Evolutionary conservation across 2,329 filamentous ascomycete genomes (phyloP).

Genomic region (Plenodomus biglobosus): DNA sequence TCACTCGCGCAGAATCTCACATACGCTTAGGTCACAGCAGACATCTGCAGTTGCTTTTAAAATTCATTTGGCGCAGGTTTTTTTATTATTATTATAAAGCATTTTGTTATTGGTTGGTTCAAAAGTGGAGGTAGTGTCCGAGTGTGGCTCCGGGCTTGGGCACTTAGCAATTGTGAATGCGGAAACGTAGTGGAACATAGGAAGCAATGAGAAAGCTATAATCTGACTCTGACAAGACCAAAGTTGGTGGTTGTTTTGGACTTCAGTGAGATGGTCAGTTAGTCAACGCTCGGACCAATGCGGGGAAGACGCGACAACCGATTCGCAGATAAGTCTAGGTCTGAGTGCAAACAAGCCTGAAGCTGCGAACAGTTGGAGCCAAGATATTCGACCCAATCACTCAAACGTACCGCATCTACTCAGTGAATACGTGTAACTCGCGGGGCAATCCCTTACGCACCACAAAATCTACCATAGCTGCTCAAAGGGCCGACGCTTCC

Average conservation of each 20-base stretch:
- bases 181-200: not conserved
- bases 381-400: not conserved
- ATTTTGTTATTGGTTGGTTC: constrained; percentile 8
- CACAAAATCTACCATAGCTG: not conserved
- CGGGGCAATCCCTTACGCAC: not conserved
- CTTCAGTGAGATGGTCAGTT: not conserved
- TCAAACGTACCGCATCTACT: not conserved
- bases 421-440: too few species aligned
- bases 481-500: not conserved
- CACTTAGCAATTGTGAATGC: not conserved
- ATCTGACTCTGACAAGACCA: constrained; percentile 6
- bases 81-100: constrained; percentile 6
- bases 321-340: not conserved
- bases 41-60: constrained; percentile 8
- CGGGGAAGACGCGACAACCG: constrained; percentile 11
- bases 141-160: not conserved
- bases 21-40: constrained; percentile 3
- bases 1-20: not conserved
- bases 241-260: not conserved
- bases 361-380: not conserved
- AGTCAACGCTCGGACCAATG: constrained; percentile 7
- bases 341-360: not conserved
- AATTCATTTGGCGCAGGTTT: constrained; percentile 16
- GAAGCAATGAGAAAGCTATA: constrained; percentile 12
- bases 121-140: constrained; percentile 6